Conservation (phyloP, 495 filamentous ascomycete species). For the Hypoxylon cercidicola region DNA sequence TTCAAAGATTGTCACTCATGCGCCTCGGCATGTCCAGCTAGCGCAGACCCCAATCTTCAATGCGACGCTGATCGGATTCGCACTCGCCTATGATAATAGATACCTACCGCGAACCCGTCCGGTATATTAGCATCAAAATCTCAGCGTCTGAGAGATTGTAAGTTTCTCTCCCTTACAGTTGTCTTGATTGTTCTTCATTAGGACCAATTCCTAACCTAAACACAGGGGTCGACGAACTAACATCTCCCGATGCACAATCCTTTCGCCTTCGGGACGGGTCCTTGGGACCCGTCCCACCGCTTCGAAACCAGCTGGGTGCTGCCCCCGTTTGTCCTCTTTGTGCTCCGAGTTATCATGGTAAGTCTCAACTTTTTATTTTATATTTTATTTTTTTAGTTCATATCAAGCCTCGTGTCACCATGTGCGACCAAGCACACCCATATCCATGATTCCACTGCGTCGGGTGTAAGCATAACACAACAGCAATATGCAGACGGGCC, state of each 20-base stretch:
- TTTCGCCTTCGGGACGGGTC: slow-evolving; percentile 55
- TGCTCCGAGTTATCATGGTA: slow-evolving; percentile 67
- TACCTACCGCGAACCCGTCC: too few relatives aligned
- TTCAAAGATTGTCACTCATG: too few relatives aligned
- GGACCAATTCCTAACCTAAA: too few relatives aligned
- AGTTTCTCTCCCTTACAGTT: too few relatives aligned
- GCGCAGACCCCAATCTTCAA: too few relatives aligned
- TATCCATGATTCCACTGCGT: neutral
- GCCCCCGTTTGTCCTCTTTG: slow-evolving; percentile 68
- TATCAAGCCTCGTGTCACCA: neutral
- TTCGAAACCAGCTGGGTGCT: slow-evolving; percentile 83
- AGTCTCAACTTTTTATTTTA: slow-evolving; percentile 43
- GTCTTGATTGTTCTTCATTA: too few relatives aligned
- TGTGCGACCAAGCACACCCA: neutral
- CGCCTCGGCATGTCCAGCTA: too few relatives aligned
- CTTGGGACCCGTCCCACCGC: slow-evolving; percentile 68
- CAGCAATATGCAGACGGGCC: neutral
- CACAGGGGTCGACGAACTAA: too few relatives aligned
- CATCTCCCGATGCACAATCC: slow-evolving; percentile 2
- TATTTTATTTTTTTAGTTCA: neutral
- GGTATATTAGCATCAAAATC: too few relatives aligned
- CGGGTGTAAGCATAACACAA: neutral
- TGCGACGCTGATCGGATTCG: too few relatives aligned
- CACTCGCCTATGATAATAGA: too few relatives aligned
- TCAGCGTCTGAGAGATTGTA: too few relatives aligned